Percentiles rank a stretch among this genome's conserved stretches.
Evolutionary conservation across 345 rosid genomes (phyloP).

Genomic region (Eucalyptus rudis): DNA sequence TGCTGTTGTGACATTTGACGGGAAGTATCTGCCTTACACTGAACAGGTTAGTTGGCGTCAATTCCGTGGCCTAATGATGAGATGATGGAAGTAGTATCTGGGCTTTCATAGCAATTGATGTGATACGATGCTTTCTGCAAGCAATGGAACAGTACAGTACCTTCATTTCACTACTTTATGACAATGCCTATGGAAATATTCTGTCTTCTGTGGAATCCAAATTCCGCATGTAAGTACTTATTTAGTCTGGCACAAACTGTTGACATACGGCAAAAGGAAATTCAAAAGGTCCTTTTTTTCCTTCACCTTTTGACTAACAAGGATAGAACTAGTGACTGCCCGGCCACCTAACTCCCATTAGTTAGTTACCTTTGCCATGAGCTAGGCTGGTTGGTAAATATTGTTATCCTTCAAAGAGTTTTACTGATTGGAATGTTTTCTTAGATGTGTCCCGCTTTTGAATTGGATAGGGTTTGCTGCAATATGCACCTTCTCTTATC

Average conservation of each 20-base stretch:
- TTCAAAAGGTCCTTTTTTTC: not conserved
- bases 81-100: not conserved
- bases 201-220: conserved; percentile 16
- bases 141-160: not conserved
- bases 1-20: conserved; percentile 70
- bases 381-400: not conserved
- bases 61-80: not conserved
- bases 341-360: not conserved
- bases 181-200: not conserved
- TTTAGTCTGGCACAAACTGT: not conserved
- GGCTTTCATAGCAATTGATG: not conserved
- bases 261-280: not conserved
- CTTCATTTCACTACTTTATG: not conserved
- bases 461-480: not conserved
- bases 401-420: not conserved
- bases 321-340: not conserved
- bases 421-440: not conserved
- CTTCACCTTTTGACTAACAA: not conserved
- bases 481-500: not conserved
- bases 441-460: not conserved
- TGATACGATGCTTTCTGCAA: not conserved
- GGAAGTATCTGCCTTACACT: conserved; percentile 62
- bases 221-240: not conserved
- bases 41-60: conserved; percentile 52
- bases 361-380: not conserved